These are phyloP conservation scores for Fusarium avenaceum DNA, from an alignment of 2,329 filamentous ascomycete genomes.

Conservation along the genomic window DNA sequence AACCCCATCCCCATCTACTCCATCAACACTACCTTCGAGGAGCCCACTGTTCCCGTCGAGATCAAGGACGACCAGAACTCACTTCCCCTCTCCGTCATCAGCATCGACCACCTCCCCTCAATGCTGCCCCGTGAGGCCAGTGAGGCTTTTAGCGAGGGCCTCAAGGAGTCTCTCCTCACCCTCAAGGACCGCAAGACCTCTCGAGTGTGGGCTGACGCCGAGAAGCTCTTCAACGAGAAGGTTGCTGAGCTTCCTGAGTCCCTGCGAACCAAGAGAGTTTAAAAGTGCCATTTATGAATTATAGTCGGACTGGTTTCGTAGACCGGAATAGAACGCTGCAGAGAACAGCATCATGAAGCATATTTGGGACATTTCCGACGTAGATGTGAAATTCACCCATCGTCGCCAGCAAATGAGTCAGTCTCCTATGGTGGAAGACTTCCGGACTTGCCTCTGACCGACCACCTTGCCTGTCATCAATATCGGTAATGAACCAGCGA, in stretches of 20 bases:
- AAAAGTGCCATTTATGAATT: conserved; percentile 22
- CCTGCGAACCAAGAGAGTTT: conserved; percentile 43
- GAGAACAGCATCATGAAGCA: conserved; percentile 8
- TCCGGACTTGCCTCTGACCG: too few relatives aligned
- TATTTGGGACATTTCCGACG: neutral
- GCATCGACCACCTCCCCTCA: conserved; percentile 87
- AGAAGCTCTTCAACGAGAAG: conserved; percentile 88
- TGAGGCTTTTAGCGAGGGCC: conserved; percentile 83
- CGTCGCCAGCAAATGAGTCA: neutral
- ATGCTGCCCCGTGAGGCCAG: conserved; percentile 88
- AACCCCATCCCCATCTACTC: conserved; percentile 84
- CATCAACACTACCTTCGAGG: conserved; percentile 86
- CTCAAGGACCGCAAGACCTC: conserved; percentile 81
- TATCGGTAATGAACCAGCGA: too few relatives aligned
- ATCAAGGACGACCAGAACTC: conserved; percentile 64
- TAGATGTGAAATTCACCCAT: neutral
- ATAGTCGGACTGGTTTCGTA: conserved; percentile 28
- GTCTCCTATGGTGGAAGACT: too few relatives aligned
- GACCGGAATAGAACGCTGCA: conserved; percentile 33
- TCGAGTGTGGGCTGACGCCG: conserved; percentile 86
- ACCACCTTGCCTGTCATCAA: too few relatives aligned
- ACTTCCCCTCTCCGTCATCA: conserved; percentile 81
- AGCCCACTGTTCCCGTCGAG: conserved; percentile 84
- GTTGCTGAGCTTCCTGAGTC: conserved; percentile 59
- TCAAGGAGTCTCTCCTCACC: conserved; percentile 82